These are phyloP conservation scores for Aspergillus melleus DNA, from an alignment of 2,329 filamentous ascomycete genomes.

Conservation along the genomic window DNA sequence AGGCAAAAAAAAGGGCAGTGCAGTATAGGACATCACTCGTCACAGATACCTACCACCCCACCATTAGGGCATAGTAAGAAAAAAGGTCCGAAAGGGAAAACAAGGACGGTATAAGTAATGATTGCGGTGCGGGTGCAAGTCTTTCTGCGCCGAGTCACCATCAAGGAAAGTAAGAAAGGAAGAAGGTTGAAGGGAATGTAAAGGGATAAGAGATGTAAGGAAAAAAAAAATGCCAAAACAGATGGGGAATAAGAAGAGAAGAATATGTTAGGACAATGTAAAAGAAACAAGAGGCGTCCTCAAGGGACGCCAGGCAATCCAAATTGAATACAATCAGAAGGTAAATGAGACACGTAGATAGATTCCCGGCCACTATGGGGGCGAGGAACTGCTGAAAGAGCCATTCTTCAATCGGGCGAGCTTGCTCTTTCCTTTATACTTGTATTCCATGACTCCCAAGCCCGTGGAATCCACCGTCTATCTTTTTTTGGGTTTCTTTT, in stretches of 20 bases:
- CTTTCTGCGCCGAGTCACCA: conserved; percentile 17
- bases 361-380: background rate
- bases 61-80: conserved; percentile 16
- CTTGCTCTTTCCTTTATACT: background rate
- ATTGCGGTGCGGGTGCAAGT: conserved; percentile 13
- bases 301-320: conserved; percentile 7
- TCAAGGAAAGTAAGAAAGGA: conserved; percentile 21
- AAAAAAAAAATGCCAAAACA: conserved; percentile 23
- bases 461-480: background rate
- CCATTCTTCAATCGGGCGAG: background rate
- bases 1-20: conserved; percentile 11
- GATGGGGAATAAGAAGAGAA: conserved; percentile 38
- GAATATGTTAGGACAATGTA: conserved; percentile 26
- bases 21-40: conserved; percentile 23
- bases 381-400: background rate
- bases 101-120: conserved; percentile 12
- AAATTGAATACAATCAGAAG: conserved; percentile 25
- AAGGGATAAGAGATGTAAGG: background rate
- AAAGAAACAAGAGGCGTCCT: conserved; percentile 19
- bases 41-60: conserved; percentile 25
- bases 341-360: conserved; percentile 17
- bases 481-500: conserved; percentile 13
- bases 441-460: background rate
- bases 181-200: conserved; percentile 1
- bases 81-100: conserved; percentile 12